Evolutionary conservation across 169 alveolate species (phyloP), one percentile per base, ranked within the genome.

Genomic region (Plasmodium gonderi): DNA sequence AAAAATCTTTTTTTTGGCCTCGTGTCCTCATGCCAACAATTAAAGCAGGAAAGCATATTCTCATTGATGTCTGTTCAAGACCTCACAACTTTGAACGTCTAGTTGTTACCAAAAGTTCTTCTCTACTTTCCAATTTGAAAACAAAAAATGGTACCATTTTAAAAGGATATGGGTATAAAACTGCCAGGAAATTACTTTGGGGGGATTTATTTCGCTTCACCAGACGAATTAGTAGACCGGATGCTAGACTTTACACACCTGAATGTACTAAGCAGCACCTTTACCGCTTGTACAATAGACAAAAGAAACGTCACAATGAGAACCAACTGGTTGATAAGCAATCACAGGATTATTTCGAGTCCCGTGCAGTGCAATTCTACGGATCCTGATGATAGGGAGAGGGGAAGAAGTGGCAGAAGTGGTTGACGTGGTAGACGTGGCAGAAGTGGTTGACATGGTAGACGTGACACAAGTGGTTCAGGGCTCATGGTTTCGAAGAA

Each of bases 131-230:
- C 0, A 97, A 97, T 23, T 93, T 95, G 77, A 92, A 89, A 95
- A 83, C 93, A 68, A 64, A 23, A 83, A 75, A 14, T 0, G 92
- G 93, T 0, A 23, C 68, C 44, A 83, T 91, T 0, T 60, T 81
- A 54, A 80, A 80, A 75, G 82, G 91, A 40, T 81, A 82, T 60
- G 95, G 96, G 6, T 90, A 91, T 51, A 47, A 95, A 23, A 74
- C 40, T 26, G 97, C 98, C 0, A 80, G 98, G 33, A 93, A 96
- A 47, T 95, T 96, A 1, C 93, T 97, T 87, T 97, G 99, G 99
- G 99, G 99, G 9, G 99, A 97, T 80, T 95, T 97, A 77, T 97
- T 98, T 98, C 93, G 98, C 23, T 97, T 96, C 85, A 96, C 97
- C 11, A 95, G 96, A 75, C 78, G 98, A 17, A 94, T 95, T 29